phyloP scores from a whole-genome alignment of 2,329 filamentous ascomycete species.

The Pseudovirgaria hyperparasitica region DNA sequence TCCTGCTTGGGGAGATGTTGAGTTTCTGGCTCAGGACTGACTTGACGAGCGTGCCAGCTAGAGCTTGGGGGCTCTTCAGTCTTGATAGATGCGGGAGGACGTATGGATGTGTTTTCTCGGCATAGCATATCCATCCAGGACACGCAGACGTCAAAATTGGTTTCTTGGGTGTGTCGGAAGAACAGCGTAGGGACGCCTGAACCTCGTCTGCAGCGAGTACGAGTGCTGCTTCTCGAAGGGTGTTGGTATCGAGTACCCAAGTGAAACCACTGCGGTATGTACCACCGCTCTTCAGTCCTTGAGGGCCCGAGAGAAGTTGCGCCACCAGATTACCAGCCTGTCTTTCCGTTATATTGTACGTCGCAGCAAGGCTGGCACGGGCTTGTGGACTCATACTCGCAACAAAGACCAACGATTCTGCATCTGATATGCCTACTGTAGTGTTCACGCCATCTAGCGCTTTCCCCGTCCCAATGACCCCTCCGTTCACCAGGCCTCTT shows the following conservation, averaged over 20 bases:
- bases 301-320: slow-evolving; percentile 58
- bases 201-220: slow-evolving; percentile 43
- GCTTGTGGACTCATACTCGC: slow-evolving; percentile 89
- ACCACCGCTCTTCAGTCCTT: slow-evolving; percentile 58
- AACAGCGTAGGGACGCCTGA: slow-evolving; percentile 21
- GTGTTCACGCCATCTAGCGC: slow-evolving; percentile 7
- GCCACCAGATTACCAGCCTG: slow-evolving; percentile 74
- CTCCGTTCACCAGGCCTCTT: slow-evolving; percentile 6
- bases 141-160: slow-evolving; percentile 81
- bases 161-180: slow-evolving; percentile 30
- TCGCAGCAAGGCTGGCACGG: slow-evolving; percentile 76
- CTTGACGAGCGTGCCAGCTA: slow-evolving; percentile 84
- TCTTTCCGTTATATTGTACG: slow-evolving; percentile 59
- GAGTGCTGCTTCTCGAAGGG: slow-evolving; percentile 69
- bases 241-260: slow-evolving; percentile 85
- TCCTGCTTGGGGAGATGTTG: slow-evolving; percentile 59
- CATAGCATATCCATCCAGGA: slow-evolving; percentile 97
- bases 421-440: slow-evolving; percentile 1
- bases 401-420: slow-evolving; percentile 65
- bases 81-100: slow-evolving; percentile 81
- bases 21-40: slow-evolving; percentile 64
- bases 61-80: slow-evolving; percentile 86
- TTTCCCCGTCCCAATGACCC: slow-evolving; percentile 11
- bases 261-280: slow-evolving; percentile 64
- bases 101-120: slow-evolving; percentile 93